Conservation (phyloP, 2,329 filamentous ascomycete species). For the Raffaelea albimanens region DNA sequence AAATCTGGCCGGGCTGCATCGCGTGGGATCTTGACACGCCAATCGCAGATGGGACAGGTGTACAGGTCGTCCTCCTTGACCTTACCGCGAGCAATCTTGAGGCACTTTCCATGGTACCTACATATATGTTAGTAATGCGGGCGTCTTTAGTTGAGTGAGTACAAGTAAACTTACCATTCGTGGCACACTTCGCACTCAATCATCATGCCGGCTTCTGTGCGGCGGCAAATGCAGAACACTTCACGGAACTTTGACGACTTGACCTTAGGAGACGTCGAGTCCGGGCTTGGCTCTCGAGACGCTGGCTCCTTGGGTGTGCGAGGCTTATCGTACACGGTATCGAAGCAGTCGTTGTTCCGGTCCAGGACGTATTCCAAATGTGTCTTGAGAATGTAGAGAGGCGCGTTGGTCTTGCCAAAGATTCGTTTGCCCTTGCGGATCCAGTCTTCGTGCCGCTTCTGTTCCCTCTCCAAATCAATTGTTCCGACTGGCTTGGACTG, state of each 20-base stretch:
- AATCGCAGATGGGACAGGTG: slow-evolving; percentile 96
- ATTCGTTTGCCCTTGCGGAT: slow-evolving; percentile 97
- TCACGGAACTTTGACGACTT: slow-evolving; percentile 58
- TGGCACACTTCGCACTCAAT: slow-evolving; percentile 98
- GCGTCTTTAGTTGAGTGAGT: neutral
- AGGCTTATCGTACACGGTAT: slow-evolving; percentile 74
- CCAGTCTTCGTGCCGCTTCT: slow-evolving; percentile 95
- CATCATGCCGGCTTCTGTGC: slow-evolving; percentile 95
- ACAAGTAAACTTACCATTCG: slow-evolving; percentile 63
- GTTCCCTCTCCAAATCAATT: slow-evolving; percentile 85
- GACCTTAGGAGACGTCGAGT: slow-evolving; percentile 42
- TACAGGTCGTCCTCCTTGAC: slow-evolving; percentile 98
- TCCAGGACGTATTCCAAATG: slow-evolving; percentile 92
- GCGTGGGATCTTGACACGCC: slow-evolving; percentile 90
- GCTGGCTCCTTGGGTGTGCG: slow-evolving; percentile 85
- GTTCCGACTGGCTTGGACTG: slow-evolving; percentile 90
- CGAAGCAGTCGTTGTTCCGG: slow-evolving; percentile 85
- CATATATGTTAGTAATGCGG: neutral
- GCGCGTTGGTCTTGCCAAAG: slow-evolving; percentile 96
- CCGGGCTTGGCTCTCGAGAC: slow-evolving; percentile 65
- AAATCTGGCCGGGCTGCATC: slow-evolving; percentile 93
- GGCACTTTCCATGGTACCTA: slow-evolving; percentile 94
- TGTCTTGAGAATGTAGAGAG: slow-evolving; percentile 85
- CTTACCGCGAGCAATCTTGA: slow-evolving; percentile 95
- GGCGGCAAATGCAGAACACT: slow-evolving; percentile 94